Evolutionary conservation across 805 yeast genomes (phyloP).

Genomic region (Candida argentea): DNA sequence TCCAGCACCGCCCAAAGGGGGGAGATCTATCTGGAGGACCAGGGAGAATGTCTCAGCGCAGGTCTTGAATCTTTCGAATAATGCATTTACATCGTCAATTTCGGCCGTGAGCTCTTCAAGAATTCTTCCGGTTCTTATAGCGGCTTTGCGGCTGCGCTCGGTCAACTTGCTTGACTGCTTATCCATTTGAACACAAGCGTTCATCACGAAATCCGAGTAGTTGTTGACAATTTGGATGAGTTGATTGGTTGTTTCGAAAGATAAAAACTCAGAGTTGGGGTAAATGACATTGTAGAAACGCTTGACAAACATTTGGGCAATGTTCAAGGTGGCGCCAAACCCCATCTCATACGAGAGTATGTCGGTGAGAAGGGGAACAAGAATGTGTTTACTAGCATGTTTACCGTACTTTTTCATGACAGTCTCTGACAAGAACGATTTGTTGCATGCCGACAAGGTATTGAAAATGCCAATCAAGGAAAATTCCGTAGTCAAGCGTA

Average conservation of each 20-base stretch:
- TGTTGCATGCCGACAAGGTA: slow-evolving; percentile 30
- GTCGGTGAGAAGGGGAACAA: slow-evolving; percentile 32
- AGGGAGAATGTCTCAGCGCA: slow-evolving; percentile 36
- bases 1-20: slow-evolving; percentile 4
- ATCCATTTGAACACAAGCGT: slow-evolving; percentile 24
- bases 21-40: slow-evolving; percentile 17
- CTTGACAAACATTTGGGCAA: slow-evolving; percentile 41
- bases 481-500: slow-evolving; percentile 49
- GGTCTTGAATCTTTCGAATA: slow-evolving; percentile 34
- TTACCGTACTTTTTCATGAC: slow-evolving; percentile 21
- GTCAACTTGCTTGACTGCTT: slow-evolving; percentile 23
- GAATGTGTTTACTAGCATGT: slow-evolving; percentile 21
- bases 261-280: slow-evolving; percentile 12
- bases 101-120: slow-evolving; percentile 33
- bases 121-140: slow-evolving; percentile 58
- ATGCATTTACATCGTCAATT: slow-evolving; percentile 17
- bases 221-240: slow-evolving; percentile 29
- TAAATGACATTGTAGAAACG: slow-evolving; percentile 28
- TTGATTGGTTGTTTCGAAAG: slow-evolving; percentile 13
- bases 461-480: slow-evolving; percentile 47
- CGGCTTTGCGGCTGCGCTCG: slow-evolving; percentile 38
- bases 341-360: slow-evolving; percentile 17
- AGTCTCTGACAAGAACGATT: slow-evolving; percentile 34
- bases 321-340: slow-evolving; percentile 20
- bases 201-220: slow-evolving; percentile 34